Evolutionary conservation across 192 early-diverging fungal genomes (phyloP).

Genomic region (Umbelopsis ramanniana): DNA sequence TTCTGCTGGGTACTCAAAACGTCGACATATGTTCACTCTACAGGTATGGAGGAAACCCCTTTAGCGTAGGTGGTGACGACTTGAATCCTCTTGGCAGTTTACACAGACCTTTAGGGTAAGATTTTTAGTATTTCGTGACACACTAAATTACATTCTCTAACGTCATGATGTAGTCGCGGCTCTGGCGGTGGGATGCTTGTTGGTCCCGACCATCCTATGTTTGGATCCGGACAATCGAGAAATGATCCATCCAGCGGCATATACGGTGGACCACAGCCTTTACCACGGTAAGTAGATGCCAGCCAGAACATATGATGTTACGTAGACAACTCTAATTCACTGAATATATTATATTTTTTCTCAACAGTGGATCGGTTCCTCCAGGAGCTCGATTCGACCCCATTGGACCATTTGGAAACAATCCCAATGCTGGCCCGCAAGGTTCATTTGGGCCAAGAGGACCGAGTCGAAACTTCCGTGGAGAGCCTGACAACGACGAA

Average conservation of each 20-base stretch:
- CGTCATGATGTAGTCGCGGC: slow-evolving; percentile 23
- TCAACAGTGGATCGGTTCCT: slow-evolving; percentile 68
- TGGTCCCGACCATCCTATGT: slow-evolving; percentile 90
- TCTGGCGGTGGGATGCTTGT: slow-evolving; percentile 85
- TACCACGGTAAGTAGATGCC: slow-evolving; percentile 52
- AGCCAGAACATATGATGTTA: slow-evolving; percentile 5
- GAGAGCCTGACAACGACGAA: slow-evolving; percentile 80
- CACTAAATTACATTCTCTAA: not conserved
- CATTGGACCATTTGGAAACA: slow-evolving; percentile 75
- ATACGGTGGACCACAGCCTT: slow-evolving; percentile 58
- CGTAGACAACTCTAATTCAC: not conserved
- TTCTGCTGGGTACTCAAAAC: not conserved
- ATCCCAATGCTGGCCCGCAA: slow-evolving; percentile 44
- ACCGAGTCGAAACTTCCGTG: slow-evolving; percentile 43
- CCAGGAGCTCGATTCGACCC: slow-evolving; percentile 93
- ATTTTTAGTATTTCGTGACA: not conserved
- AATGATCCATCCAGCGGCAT: slow-evolving; percentile 45
- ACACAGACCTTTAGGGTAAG: slow-evolving; percentile 48
- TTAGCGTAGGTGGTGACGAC: slow-evolving; percentile 72
- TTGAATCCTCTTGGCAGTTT: slow-evolving; percentile 66
- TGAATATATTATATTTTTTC: too few species aligned
- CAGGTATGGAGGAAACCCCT: slow-evolving; percentile 48
- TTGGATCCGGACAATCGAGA: slow-evolving; percentile 51
- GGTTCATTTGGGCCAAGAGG: slow-evolving; percentile 45
- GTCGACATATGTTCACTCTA: not conserved